Evolutionary conservation across 495 filamentous ascomycete species (phyloP).

Genomic region (Margaritispora aquatica): DNA sequence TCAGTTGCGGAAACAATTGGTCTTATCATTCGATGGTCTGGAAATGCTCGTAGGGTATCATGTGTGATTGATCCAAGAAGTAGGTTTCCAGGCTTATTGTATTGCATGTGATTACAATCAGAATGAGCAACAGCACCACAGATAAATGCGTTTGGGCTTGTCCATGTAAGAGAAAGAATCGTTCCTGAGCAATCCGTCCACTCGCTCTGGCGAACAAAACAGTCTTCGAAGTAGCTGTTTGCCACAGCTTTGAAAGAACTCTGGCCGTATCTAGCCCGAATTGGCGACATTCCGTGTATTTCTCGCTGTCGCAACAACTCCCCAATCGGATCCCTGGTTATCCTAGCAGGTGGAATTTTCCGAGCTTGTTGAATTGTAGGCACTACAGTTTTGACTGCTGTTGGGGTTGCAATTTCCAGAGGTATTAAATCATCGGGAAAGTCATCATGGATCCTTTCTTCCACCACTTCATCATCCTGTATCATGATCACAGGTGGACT

Average conservation of each 20-base stretch:
- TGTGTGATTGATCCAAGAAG: conserved; percentile 56
- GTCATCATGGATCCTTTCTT: not conserved
- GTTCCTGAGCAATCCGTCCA: conserved; percentile 54
- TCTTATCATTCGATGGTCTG: conserved; percentile 60
- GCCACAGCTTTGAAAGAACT: conserved; percentile 31
- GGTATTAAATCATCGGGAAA: not conserved
- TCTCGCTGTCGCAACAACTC: conserved; percentile 14
- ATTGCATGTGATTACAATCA: conserved; percentile 72
- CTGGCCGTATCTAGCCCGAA: not conserved
- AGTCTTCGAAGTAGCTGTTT: conserved; percentile 37
- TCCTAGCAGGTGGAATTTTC: not conserved
- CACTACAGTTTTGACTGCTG: not conserved
- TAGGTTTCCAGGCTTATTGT: conserved; percentile 76
- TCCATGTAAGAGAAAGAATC: conserved; percentile 52
- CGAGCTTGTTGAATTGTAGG: not conserved
- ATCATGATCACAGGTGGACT: not conserved
- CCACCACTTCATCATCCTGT: not conserved
- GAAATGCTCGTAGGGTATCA: conserved; percentile 54
- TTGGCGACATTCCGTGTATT: conserved; percentile 4
- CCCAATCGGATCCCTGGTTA: not conserved
- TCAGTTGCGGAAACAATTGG: conserved; percentile 26
- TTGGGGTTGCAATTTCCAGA: not conserved
- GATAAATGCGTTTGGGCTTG: conserved; percentile 41
- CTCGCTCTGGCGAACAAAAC: conserved; percentile 35
- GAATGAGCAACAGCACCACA: conserved; percentile 68